Conservation (phyloP, 2,329 filamentous ascomycete genomes). For the Cylindrodendrum hubeiense region DNA sequence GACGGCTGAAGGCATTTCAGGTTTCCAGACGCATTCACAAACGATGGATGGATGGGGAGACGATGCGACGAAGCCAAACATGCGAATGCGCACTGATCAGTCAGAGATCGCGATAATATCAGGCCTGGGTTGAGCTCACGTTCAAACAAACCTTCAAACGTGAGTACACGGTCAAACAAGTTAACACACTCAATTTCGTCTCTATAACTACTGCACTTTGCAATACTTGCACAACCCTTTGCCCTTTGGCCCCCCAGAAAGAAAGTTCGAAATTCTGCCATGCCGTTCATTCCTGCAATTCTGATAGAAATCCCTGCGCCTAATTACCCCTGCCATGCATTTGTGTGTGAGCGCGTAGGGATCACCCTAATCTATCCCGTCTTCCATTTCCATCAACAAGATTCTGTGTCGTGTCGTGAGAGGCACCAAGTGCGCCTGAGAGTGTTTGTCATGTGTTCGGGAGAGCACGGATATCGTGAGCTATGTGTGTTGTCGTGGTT, state of each 20-base stretch:
- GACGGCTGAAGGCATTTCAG: no score
- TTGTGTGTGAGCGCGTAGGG: slow-evolving; percentile 29
- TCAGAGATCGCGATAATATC: no score
- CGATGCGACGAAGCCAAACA: no score
- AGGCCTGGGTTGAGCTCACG: no score
- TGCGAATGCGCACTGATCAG: no score
- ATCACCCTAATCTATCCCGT: slow-evolving; percentile 43
- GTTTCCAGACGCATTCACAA: no score
- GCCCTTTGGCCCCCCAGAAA: slow-evolving; percentile 20
- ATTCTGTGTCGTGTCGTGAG: slow-evolving; percentile 40
- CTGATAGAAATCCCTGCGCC: slow-evolving; percentile 40
- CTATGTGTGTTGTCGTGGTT: slow-evolving; percentile 14
- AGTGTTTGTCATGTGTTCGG: slow-evolving; percentile 32
- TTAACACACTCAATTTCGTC: slow-evolving; percentile 43
- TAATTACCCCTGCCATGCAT: slow-evolving; percentile 42
- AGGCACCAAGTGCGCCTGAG: slow-evolving; percentile 37
- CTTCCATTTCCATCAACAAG: slow-evolving; percentile 35
- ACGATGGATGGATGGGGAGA: no score
- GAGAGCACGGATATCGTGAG: slow-evolving; percentile 19
- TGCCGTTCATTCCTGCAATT: slow-evolving; percentile 34
- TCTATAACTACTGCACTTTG: slow-evolving; percentile 40
- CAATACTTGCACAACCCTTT: slow-evolving; percentile 30
- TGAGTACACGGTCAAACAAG: not conserved
- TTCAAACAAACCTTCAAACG: no score
- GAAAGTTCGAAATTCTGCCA: slow-evolving; percentile 27